A percentile compares a stretch with the other conserved stretches of the same genome.
Evolutionary conservation across 139 green algal genomes (phyloP).

Genomic region (Tetraselmis striata): DNA sequence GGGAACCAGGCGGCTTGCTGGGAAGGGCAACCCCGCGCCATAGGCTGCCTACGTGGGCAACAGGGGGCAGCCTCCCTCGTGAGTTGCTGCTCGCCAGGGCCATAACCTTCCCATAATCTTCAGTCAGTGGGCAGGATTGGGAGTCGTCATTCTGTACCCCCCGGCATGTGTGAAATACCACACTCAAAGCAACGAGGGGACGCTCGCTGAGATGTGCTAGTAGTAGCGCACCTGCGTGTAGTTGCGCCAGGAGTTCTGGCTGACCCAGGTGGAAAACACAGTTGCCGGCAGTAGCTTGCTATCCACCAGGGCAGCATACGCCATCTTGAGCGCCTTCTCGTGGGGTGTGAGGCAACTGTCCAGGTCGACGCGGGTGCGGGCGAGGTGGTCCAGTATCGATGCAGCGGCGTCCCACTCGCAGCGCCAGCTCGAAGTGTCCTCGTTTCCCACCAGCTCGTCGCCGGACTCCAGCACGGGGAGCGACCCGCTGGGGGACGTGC

Average conservation of each 20-base stretch:
- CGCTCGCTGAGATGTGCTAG: no score
- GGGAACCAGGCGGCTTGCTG: neutral
- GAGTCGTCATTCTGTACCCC: no score
- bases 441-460: neutral
- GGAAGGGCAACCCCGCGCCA: neutral
- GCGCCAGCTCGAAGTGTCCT: neutral
- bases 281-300: neutral
- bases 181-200: no score
- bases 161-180: no score
- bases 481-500: neutral
- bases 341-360: neutral
- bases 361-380: neutral
- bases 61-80: no score
- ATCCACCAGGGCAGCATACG: neutral
- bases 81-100: no score
- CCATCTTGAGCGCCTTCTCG: neutral
- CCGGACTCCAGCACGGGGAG: neutral
- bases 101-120: no score
- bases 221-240: neutral
- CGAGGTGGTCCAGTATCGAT: neutral
- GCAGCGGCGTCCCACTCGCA: neutral
- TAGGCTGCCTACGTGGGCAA: neutral
- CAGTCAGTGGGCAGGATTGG: no score
- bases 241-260: neutral
- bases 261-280: neutral